Conservation (phyloP, 331 rosid genomes). For the Stylosanthes scabra region DNA sequence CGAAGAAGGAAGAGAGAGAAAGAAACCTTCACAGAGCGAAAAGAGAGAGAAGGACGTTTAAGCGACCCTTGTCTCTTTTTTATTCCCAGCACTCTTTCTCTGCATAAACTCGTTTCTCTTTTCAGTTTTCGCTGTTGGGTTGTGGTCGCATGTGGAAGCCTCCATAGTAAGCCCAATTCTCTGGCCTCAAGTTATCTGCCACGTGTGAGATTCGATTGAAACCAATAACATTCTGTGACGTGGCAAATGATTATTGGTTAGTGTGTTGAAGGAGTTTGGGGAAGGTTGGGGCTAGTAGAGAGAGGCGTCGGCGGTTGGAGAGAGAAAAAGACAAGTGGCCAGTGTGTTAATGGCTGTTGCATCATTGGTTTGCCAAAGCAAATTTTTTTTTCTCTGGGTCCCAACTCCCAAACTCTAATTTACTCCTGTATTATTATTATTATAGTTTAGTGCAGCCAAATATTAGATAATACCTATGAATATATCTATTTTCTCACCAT, state of each 20-base stretch:
- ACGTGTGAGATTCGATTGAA: background rate
- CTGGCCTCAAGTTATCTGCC: background rate
- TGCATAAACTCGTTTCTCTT: constrained; percentile 11
- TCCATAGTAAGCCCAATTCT: background rate
- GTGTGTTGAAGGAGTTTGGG: background rate
- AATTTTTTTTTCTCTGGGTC: constrained; percentile 10
- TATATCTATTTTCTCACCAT: background rate
- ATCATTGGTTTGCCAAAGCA: constrained; percentile 33
- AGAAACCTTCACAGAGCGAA: constrained; percentile 36
- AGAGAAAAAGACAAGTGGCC: constrained; percentile 44
- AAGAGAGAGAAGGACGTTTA: constrained; percentile 48
- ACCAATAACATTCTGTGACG: background rate
- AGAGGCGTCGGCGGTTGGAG: constrained; percentile 55
- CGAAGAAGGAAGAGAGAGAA: constrained; percentile 55
- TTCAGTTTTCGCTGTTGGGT: constrained; percentile 15
- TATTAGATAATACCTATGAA: background rate
- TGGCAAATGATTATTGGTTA: constrained; percentile 19
- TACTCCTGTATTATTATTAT: too few species aligned
- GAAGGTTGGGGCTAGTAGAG: constrained; percentile 13
- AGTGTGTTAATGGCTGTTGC: constrained; percentile 40
- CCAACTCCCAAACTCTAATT: background rate
- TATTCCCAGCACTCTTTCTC: background rate
- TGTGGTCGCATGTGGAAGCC: background rate
- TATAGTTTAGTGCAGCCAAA: background rate
- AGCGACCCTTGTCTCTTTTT: constrained; percentile 42